Percentiles rank a stretch among this genome's conserved stretches.
phyloP scores from a whole-genome alignment of 2,329 filamentous ascomycete species.

The Penicillium brevicompactum region DNA sequence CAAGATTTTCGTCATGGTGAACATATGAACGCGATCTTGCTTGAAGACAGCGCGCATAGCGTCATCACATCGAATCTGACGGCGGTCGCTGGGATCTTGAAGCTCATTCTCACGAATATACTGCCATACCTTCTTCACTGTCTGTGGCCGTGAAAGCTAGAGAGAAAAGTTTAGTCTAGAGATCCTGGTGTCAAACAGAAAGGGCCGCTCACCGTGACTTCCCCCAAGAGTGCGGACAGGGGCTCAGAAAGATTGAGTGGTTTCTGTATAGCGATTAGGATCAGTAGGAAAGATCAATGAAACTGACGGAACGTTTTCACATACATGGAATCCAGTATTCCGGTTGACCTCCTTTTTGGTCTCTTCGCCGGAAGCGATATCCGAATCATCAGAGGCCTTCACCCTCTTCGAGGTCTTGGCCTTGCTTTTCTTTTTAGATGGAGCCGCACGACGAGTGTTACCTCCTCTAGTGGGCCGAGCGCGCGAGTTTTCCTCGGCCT shows the following conservation, averaged over 20 bases:
- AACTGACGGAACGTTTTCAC: slow-evolving; percentile 21
- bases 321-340: slow-evolving; percentile 86
- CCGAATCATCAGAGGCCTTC: slow-evolving; percentile 77
- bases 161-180: slow-evolving; percentile 20
- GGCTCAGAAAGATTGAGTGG: slow-evolving; percentile 49
- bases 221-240: slow-evolving; percentile 48
- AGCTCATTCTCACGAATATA: slow-evolving; percentile 88
- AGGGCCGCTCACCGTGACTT: slow-evolving; percentile 41
- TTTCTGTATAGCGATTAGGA: slow-evolving; percentile 38
- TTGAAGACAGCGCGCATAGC: slow-evolving; percentile 92
- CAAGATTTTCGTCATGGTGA: slow-evolving; percentile 97
- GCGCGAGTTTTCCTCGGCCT: slow-evolving; percentile 85
- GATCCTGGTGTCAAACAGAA: background rate
- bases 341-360: slow-evolving; percentile 66
- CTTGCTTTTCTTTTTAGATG: slow-evolving; percentile 65
- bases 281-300: background rate
- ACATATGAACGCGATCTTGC: slow-evolving; percentile 91
- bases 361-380: slow-evolving; percentile 65
- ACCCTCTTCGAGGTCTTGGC: slow-evolving; percentile 66
- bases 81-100: slow-evolving; percentile 87
- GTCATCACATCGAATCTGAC: slow-evolving; percentile 91
- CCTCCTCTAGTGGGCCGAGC: slow-evolving; percentile 77
- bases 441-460: slow-evolving; percentile 58
- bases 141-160: slow-evolving; percentile 88
- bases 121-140: slow-evolving; percentile 94